These are phyloP conservation scores for Podaxis sp. DNA, from an alignment of 768 basidiomycete genomes.

Conservation along the genomic window DNA sequence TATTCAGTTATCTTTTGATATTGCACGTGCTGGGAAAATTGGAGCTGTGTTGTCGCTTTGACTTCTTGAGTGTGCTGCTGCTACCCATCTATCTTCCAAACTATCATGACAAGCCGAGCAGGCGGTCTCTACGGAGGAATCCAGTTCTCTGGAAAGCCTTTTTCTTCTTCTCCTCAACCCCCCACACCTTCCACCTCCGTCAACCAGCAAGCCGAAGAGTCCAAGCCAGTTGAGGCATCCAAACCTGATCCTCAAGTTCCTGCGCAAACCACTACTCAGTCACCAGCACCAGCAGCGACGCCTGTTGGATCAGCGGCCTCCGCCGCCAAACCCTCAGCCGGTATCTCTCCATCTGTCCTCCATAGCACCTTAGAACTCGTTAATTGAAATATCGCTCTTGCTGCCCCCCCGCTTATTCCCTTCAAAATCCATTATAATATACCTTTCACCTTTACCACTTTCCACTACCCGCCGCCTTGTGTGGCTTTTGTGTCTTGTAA, in stretches of 20 bases:
- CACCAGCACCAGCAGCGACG: constrained; percentile 24
- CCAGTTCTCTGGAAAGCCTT: constrained; percentile 71
- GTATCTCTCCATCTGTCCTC: constrained; percentile 56
- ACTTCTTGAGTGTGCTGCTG: background rate
- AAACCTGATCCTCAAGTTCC: constrained; percentile 22
- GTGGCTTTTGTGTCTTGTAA: constrained; percentile 3
- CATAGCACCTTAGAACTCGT: constrained; percentile 47
- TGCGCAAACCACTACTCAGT: constrained; percentile 23
- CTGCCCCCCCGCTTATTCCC: constrained; percentile 21
- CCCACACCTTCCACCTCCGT: constrained; percentile 20
- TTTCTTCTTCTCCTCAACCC: constrained; percentile 30
- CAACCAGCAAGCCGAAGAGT: constrained; percentile 7
- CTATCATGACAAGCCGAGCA: constrained; percentile 72
- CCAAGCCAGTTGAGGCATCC: constrained; percentile 22
- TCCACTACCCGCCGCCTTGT: background rate
- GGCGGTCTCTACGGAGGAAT: constrained; percentile 88
- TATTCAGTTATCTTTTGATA: background rate
- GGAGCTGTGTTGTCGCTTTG: background rate
- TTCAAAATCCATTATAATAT: background rate
- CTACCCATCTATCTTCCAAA: constrained; percentile 19
- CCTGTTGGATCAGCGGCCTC: constrained; percentile 20
- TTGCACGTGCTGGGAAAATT: constrained; percentile 15
- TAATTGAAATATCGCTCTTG: constrained; percentile 56
- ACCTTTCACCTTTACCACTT: background rate
- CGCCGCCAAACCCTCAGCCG: constrained; percentile 51